Evolutionary conservation across 768 basidiomycete genomes (phyloP).

Genomic region (Podaxis carcinomalis): DNA sequence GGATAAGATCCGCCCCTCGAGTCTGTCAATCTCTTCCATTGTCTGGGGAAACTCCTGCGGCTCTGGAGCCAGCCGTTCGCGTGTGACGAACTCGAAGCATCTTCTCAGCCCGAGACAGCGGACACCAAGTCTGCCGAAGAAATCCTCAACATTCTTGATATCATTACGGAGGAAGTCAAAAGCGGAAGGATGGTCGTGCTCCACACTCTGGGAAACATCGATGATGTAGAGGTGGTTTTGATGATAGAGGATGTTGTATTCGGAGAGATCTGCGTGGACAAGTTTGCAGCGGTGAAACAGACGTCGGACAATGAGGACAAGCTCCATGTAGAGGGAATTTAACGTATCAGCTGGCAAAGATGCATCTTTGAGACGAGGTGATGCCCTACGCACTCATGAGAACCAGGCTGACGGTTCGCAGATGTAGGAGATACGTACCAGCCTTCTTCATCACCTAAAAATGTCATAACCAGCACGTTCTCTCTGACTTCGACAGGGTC

Average conservation of each 20-base stretch:
- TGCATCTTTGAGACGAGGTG: slow-evolving; percentile 92
- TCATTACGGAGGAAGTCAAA: slow-evolving; percentile 95
- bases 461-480: slow-evolving; percentile 95
- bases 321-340: slow-evolving; percentile 66
- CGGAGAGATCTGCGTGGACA: slow-evolving; percentile 96
- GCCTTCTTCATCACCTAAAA: slow-evolving; percentile 77
- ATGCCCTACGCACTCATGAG: slow-evolving; percentile 54
- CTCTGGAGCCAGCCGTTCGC: slow-evolving; percentile 32
- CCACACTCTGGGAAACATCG: slow-evolving; percentile 98
- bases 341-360: slow-evolving; percentile 42
- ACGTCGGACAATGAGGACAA: slow-evolving; percentile 72
- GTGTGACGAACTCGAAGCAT: slow-evolving; percentile 87
- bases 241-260: slow-evolving; percentile 96
- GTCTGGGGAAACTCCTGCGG: neutral
- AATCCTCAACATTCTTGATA: slow-evolving; percentile 90
- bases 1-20: slow-evolving; percentile 31
- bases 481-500: slow-evolving; percentile 91
- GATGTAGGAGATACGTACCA: slow-evolving; percentile 47
- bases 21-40: slow-evolving; percentile 24
- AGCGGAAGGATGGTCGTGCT: slow-evolving; percentile 94
- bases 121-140: slow-evolving; percentile 76
- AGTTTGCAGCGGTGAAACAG: slow-evolving; percentile 91
- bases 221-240: slow-evolving; percentile 83
- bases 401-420: neutral
- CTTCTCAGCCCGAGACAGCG: slow-evolving; percentile 71